Evolutionary conservation across 177 flowering plant genomes (phyloP), one percentile per base, ranked within the genome.

Genomic region (Vitis hybrid): DNA sequence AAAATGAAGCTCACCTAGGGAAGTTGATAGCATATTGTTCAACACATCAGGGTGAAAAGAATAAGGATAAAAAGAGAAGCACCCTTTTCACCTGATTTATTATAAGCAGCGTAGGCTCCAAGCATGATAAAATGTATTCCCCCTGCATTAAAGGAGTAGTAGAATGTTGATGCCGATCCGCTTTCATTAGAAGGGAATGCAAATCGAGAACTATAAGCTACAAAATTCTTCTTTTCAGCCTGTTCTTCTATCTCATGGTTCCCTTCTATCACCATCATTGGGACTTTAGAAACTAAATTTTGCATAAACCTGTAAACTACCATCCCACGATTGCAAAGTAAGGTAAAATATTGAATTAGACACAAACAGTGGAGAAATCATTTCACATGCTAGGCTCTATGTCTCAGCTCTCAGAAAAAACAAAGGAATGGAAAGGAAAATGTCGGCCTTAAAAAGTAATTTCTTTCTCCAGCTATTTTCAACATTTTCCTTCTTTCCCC

Each of bases 191-290:
- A 79, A 3, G 98, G 97, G 70, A 94, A 92, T 60, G 97, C 92
- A 81, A 89, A 92, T 64, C 98, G 83, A 52, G 95, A 79, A 71
- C 86, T 88, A 74, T 88, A 94, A 61, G 98, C 83, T 6, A 64
- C 90, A 79, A 94, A 94, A 32, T 89, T 83, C 61, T 66, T 62
- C 62, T 82, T 80, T 57, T 70, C 85, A 39, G 72, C 94, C 71
- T 93, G 97, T 75, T 69, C 71, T 81, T 93, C 98, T 49, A 88
- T 84, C 73, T 93, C 97, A 76, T 93, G 98, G 82, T 94, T 94
- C 64, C 97, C 98, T 81, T 94, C 96, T 23, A 90, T 78, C 64
- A 90, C 95, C 98, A 94, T 94, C 19, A 92, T 85, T 54, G 98
- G 97, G 75, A 90, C 80, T 83, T 78, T 86, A 30, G 98, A 92